phyloP scores from a whole-genome alignment of 768 basidiomycete species.

The Agaricus blazei region DNA sequence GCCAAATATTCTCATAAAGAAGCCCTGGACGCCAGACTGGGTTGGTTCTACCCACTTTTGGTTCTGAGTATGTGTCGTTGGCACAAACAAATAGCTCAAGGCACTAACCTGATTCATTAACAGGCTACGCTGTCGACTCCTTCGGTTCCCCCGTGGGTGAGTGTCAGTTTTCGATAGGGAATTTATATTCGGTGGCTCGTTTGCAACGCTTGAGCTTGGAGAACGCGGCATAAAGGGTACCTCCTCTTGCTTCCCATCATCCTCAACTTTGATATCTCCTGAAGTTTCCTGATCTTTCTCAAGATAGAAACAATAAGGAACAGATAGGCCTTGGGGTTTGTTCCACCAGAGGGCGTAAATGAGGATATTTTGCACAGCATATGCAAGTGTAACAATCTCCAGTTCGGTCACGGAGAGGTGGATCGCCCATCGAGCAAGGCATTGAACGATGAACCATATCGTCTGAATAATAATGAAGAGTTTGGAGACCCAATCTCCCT shows the following conservation, averaged over 20 bases:
- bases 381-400: conserved; percentile 8
- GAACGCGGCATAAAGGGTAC: no score
- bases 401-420: background rate
- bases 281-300: background rate
- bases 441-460: conserved; percentile 17
- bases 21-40: no score
- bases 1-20: no score
- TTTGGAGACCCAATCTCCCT: conserved; percentile 20
- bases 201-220: no score
- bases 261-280: background rate
- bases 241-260: background rate
- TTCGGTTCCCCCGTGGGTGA: no score
- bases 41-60: no score
- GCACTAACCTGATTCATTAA: no score
- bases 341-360: conserved; percentile 8
- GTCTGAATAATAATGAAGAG: conserved; percentile 17
- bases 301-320: background rate
- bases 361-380: background rate
- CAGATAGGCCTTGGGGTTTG: conserved; percentile 2
- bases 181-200: no score
- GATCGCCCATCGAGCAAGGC: background rate
- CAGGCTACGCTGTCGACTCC: no score
- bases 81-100: no score
- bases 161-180: no score
- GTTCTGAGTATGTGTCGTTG: no score